A percentile compares a stretch with the other conserved stretches of the same genome.
phyloP scores from a whole-genome alignment of 2,329 filamentous ascomycete genomes.

The Nannizziopsis arthrosporioides region DNA sequence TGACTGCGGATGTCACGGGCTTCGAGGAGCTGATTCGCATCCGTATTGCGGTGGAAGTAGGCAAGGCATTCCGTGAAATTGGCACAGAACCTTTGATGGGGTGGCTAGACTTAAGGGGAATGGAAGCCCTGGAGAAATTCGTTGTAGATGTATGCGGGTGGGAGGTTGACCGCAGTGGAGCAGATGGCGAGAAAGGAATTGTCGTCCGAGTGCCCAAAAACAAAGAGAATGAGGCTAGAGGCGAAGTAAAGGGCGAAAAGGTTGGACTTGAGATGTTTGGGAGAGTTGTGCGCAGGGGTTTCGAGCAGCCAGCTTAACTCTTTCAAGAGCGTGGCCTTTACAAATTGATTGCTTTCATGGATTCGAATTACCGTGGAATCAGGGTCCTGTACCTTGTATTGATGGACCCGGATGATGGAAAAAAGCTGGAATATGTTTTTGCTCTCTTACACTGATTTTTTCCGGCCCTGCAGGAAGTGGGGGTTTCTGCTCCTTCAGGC shows the following conservation, averaged over 20 bases:
- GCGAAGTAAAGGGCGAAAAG: slow-evolving; percentile 87
- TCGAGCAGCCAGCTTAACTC: slow-evolving; percentile 62
- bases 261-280: slow-evolving; percentile 49
- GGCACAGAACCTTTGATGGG: slow-evolving; percentile 55
- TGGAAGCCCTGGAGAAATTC: slow-evolving; percentile 61
- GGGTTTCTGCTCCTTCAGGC: too few relatives aligned
- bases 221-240: slow-evolving; percentile 95
- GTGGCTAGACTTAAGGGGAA: slow-evolving; percentile 59
- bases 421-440: too few relatives aligned
- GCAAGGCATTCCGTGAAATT: slow-evolving; percentile 66
- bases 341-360: slow-evolving; percentile 1
- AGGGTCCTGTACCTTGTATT: too few relatives aligned
- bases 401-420: too few relatives aligned
- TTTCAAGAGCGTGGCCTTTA: slow-evolving; percentile 11
- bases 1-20: slow-evolving; percentile 84
- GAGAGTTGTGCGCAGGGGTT: slow-evolving; percentile 67
- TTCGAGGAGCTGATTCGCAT: slow-evolving; percentile 92
- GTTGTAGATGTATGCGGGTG: slow-evolving; percentile 77
- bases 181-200: slow-evolving; percentile 18
- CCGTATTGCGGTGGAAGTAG: slow-evolving; percentile 77
- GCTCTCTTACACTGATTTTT: too few relatives aligned
- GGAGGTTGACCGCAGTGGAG: slow-evolving; percentile 55
- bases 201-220: slow-evolving; percentile 72
- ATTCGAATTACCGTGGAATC: too few relatives aligned
- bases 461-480: too few relatives aligned